Evolutionary conservation across 2,329 filamentous ascomycete species (phyloP).

Genomic region (Botrytis paeoniae): DNA sequence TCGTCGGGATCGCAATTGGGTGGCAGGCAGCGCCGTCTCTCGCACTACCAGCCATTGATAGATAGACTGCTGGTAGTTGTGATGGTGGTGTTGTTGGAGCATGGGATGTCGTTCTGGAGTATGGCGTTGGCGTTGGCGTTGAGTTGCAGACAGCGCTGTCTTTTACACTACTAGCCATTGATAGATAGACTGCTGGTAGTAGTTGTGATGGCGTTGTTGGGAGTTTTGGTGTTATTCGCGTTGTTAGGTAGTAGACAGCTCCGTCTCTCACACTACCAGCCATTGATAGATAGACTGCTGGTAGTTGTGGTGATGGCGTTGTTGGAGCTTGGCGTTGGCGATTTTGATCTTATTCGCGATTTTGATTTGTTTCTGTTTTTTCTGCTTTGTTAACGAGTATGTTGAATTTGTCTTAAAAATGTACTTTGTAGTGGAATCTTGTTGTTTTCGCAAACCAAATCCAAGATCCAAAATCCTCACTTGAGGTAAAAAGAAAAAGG

Average conservation of each 20-base stretch:
- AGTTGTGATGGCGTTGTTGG: not conserved
- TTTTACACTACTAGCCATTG: too few relatives aligned
- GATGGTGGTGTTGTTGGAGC: too few relatives aligned
- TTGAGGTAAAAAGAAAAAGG: not conserved
- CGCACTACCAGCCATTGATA: not conserved
- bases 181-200: too few relatives aligned
- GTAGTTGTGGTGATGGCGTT: not conserved
- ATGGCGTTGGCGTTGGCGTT: too few relatives aligned
- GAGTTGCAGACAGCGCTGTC: not conserved
- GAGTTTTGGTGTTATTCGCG: not conserved
- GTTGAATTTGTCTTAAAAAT: too few relatives aligned
- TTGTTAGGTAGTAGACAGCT: not conserved
- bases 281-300: not conserved
- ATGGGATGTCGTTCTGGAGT: too few relatives aligned
- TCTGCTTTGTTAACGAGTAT: too few relatives aligned
- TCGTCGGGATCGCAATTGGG: not conserved
- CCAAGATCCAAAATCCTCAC: not conserved
- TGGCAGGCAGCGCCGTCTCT: not conserved
- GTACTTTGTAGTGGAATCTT: not conserved
- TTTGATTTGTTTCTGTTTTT: not conserved
- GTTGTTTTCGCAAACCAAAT: not conserved
- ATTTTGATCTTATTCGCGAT: not conserved
- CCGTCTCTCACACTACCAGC: not conserved
- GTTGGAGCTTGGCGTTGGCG: not conserved
- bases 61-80: not conserved